Evolutionary conservation across 2,329 filamentous ascomycete species (phyloP), one percentile per base, ranked within the genome.

Genomic region (Aspergillus unguis): DNA sequence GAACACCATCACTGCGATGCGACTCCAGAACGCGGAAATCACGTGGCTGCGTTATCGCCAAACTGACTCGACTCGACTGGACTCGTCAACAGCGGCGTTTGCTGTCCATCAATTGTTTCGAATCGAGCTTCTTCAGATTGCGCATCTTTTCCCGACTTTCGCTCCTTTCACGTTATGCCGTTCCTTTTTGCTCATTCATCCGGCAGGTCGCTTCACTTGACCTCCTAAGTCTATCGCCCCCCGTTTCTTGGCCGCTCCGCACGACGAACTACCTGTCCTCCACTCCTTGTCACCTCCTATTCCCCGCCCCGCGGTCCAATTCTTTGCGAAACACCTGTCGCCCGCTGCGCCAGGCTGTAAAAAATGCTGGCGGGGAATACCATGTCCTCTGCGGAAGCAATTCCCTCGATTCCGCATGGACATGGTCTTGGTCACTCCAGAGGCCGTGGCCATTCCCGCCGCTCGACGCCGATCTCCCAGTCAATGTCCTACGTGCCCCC

Each of bases 291-390:
- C 42, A 40, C 36, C 52, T 52, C 55, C 42, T 54, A 33, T 45
- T 33, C 50, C 51, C 45, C 38, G 41, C 32, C 48, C 36, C 23
- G 43, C 27, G n/a, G 44, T 31, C 40, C 46, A 46, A 42, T 38
- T 49, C 36, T 36, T 50, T 44, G 46, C 33, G 35, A 40, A 40
- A 9, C 29, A 7, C 25, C 32, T 42, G 52, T 58, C 57, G 48
- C 56, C 54, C 53, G 54, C 46, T 49, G 40, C 38, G 44, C 50
- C 44, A 40, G 40, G 33, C 31, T 32, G 32, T 11, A 57, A 55
- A 69, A 47, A 50, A 72, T 72, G 70, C 69, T 69, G 51, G 66
- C 63, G 55, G 67, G 65, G 55, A 55, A 61, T 44, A 60, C 64
- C 54, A 58, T 62, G 51, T 63, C 64, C 54, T 62, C 52, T 42